A percentile compares a stretch with the other conserved stretches of the same genome.
Conservation (phyloP, 1,284 basidiomycete species). For the Lentinula novae-zelandiae region DNA sequence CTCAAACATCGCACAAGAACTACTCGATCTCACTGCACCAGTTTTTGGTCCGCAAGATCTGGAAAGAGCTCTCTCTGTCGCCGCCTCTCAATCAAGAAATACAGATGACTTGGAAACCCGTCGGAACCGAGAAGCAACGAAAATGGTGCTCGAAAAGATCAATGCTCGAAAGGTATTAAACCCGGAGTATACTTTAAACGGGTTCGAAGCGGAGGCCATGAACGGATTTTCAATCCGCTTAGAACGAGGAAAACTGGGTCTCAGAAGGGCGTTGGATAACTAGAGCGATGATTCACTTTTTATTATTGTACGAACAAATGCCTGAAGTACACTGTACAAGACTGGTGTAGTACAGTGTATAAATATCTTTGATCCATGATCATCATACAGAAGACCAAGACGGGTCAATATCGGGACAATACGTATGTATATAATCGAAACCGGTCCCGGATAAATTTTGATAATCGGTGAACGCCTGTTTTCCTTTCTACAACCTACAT, state of each 20-base stretch:
- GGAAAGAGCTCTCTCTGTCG: conserved; percentile 1
- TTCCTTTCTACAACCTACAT: neutral
- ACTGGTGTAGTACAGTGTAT: too few relatives aligned
- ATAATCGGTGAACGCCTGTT: too few relatives aligned
- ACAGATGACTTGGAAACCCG: neutral
- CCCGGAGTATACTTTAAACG: conserved; percentile 8
- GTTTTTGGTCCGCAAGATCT: neutral
- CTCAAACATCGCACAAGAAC: conserved; percentile 3
- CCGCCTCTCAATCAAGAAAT: neutral
- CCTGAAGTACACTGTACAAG: too few relatives aligned
- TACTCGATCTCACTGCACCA: conserved; percentile 12
- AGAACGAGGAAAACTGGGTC: conserved; percentile 10
- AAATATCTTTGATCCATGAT: too few relatives aligned
- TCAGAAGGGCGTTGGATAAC: neutral
- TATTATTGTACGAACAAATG: neutral
- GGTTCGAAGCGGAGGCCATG: conserved; percentile 12
- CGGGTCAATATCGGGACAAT: too few relatives aligned
- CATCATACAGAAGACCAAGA: too few relatives aligned
- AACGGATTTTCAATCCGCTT: conserved; percentile 9
- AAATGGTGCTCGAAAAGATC: conserved; percentile 12
- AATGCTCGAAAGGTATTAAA: conserved; percentile 13
- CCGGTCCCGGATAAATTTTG: neutral
- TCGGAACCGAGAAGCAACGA: neutral
- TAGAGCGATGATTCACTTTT: too few relatives aligned
- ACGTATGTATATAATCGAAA: too few relatives aligned